These are phyloP conservation scores for Aegilops bicornis DNA, from an alignment of 176 grass and related monocot genomes.

Conservation along the genomic window DNA sequence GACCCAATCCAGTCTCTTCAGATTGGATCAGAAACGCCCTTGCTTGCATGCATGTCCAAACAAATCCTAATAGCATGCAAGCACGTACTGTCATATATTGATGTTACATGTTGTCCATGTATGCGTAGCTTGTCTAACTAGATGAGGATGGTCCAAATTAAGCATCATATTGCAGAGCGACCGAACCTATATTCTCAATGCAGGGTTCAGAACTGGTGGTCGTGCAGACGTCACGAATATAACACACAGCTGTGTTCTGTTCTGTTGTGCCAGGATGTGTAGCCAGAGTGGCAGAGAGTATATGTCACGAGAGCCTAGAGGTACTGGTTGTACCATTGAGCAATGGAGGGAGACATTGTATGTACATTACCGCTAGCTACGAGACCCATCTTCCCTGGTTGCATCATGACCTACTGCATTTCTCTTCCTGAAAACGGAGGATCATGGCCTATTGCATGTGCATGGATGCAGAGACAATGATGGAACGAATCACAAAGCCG, in stretches of 20 bases:
- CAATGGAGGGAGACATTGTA: background rate
- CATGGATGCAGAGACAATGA: background rate
- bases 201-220: background rate
- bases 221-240: background rate
- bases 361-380: background rate
- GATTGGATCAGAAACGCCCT: background rate
- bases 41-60: background rate
- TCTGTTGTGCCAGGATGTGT: no score
- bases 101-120: background rate
- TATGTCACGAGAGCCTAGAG: slow-evolving; percentile 11
- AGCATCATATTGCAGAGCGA: background rate
- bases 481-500: background rate
- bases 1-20: background rate
- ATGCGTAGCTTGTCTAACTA: background rate
- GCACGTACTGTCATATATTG: background rate
- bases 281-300: background rate
- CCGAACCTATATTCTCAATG: background rate
- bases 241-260: background rate
- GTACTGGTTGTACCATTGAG: background rate
- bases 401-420: background rate
- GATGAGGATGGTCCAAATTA: background rate
- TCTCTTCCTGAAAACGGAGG: no score
- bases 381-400: background rate
- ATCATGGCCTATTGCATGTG: no score
- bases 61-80: background rate